Conservation (phyloP, 257 asterid genomes). For the Oldenlandia corymbosa region DNA sequence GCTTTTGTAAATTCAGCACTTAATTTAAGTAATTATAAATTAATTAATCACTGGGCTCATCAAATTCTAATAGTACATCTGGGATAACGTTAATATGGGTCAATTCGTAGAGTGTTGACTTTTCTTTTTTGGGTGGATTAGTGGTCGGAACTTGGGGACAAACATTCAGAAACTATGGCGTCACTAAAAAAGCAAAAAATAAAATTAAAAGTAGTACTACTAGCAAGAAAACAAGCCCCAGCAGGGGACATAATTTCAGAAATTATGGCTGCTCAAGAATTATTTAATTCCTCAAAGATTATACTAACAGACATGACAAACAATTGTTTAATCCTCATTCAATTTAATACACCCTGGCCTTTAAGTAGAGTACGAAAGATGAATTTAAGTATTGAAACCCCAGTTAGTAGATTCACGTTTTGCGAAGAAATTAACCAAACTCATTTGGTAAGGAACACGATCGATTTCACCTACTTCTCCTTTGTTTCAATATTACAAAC, state of each 20-base stretch:
- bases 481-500: too few species aligned
- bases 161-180: conserved; percentile 15
- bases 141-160: conserved; percentile 16
- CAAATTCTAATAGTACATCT: neutral
- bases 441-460: too few species aligned
- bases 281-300: neutral
- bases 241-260: conserved; percentile 12
- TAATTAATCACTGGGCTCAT: neutral
- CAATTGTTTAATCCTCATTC: neutral
- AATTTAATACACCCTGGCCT: too few species aligned
- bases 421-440: too few species aligned
- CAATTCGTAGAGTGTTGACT: conserved; percentile 5
- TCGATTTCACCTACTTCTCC: too few species aligned
- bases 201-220: neutral
- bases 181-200: neutral
- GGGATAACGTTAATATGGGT: neutral
- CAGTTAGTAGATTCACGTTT: too few species aligned
- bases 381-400: too few species aligned
- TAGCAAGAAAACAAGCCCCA: neutral
- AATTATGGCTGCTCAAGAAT: conserved; percentile 8
- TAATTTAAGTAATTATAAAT: neutral
- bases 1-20: neutral
- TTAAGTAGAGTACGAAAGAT: too few species aligned
- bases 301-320: neutral
- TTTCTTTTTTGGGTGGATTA: neutral